phyloP scores from a whole-genome alignment of 73 alveolate species.

The Tetrahymena borealis region DNA sequence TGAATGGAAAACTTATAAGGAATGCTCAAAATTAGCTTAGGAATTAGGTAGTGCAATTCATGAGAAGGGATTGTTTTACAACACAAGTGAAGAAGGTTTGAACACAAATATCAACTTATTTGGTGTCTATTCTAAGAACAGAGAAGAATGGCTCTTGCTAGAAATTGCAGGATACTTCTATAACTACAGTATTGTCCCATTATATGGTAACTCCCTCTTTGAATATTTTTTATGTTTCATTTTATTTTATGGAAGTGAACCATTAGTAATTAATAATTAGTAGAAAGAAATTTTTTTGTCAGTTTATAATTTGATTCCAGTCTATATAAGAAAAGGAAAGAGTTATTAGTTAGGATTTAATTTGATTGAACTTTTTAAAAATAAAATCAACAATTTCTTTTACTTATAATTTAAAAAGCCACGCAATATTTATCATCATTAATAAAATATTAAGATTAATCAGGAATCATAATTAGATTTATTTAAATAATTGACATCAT shows the following conservation, averaged over 20 bases:
- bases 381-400: no score
- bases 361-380: no score
- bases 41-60: neutral
- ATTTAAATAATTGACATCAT: neutral
- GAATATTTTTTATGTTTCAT: neutral
- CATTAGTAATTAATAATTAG: no score
- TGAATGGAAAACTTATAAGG: neutral
- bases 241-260: neutral
- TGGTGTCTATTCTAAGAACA: conserved; percentile 78
- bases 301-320: no score
- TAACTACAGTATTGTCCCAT: conserved; percentile 67
- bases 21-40: neutral
- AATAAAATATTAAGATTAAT: no score
- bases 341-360: neutral
- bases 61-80: neutral
- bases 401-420: no score
- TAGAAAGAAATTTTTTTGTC: no score
- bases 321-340: no score
- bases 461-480: no score
- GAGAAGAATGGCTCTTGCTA: conserved; percentile 78
- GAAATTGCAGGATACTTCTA: conserved; percentile 66
- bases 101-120: conserved; percentile 40
- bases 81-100: conserved; percentile 1
- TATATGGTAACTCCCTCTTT: conserved; percentile 12
- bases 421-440: no score